Conservation (phyloP, 805 yeast genomes). For the Myxozyma vanderwaltii region DNA sequence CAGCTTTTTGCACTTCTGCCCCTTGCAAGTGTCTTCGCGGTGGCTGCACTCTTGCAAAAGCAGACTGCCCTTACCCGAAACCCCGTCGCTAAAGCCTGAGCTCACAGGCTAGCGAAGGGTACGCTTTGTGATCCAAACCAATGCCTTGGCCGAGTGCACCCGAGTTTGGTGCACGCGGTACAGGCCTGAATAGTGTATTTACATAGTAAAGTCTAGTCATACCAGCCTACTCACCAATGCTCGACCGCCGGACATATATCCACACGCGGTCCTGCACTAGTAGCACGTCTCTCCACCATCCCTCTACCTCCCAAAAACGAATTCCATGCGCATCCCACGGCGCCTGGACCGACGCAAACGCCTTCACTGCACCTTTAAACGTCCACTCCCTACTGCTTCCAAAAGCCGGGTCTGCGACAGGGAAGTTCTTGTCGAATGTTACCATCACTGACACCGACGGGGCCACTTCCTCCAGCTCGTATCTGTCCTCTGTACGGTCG, state of each 20-base stretch:
- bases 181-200: too few relatives aligned
- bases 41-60: too few relatives aligned
- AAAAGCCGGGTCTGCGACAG: slow-evolving; percentile 1
- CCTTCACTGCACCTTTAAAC: slow-evolving; percentile 45
- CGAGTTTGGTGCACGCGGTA: too few relatives aligned
- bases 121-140: too few relatives aligned
- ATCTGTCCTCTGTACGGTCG: slow-evolving; percentile 71
- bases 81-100: not conserved
- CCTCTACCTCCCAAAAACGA: slow-evolving; percentile 6
- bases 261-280: slow-evolving; percentile 18
- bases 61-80: slow-evolving; percentile 12
- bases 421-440: slow-evolving; percentile 41
- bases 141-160: too few relatives aligned
- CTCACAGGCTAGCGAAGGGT: not conserved
- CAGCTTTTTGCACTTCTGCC: too few relatives aligned
- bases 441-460: slow-evolving; percentile 54
- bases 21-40: too few relatives aligned
- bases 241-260: slow-evolving; percentile 18
- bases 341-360: slow-evolving; percentile 46
- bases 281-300: slow-evolving; percentile 25
- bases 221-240: not conserved
- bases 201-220: not conserved
- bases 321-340: slow-evolving; percentile 13
- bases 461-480: slow-evolving; percentile 49
- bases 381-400: slow-evolving; percentile 47